These are phyloP conservation scores for Aspergillus pseudoglaucus DNA, from an alignment of 2,329 filamentous ascomycete species.

Conservation along the genomic window DNA sequence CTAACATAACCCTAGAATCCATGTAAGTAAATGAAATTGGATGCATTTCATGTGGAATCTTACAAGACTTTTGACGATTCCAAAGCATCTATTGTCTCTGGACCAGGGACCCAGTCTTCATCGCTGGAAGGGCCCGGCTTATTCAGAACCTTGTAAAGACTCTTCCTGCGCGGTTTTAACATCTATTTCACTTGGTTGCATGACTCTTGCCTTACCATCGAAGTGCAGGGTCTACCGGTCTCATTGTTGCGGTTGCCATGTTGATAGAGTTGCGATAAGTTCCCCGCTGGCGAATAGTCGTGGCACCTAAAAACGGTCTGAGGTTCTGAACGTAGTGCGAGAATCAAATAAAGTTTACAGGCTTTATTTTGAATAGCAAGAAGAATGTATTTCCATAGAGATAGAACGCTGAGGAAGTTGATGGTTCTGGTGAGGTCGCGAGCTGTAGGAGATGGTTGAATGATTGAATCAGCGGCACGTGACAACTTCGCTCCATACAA, in stretches of 20 bases:
- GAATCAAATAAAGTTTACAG: background rate
- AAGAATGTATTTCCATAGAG: background rate
- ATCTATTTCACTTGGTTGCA: background rate
- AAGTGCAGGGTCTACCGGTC: conserved; percentile 6
- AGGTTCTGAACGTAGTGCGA: background rate
- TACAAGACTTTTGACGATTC: conserved; percentile 70
- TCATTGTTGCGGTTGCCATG: conserved; percentile 10
- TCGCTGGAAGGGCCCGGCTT: conserved; percentile 77
- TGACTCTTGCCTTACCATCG: conserved; percentile 10
- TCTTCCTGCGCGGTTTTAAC: conserved; percentile 54
- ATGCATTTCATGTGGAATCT: conserved; percentile 22
- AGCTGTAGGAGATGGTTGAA: conserved; percentile 4
- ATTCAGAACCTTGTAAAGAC: conserved; percentile 73
- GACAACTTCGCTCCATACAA: conserved; percentile 18
- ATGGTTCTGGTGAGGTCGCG: background rate
- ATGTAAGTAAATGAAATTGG: conserved; percentile 14
- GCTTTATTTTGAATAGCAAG: background rate
- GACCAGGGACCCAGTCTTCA: conserved; percentile 49
- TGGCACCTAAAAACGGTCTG: background rate
- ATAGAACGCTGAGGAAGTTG: background rate
- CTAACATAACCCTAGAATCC: conserved; percentile 47
- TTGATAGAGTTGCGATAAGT: background rate
- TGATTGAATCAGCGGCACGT: conserved; percentile 18
- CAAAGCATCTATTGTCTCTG: conserved; percentile 50
- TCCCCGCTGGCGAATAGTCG: background rate